Evolutionary conservation across 1,284 basidiomycete genomes (phyloP).

Genomic region (Leccinum variabile): DNA sequence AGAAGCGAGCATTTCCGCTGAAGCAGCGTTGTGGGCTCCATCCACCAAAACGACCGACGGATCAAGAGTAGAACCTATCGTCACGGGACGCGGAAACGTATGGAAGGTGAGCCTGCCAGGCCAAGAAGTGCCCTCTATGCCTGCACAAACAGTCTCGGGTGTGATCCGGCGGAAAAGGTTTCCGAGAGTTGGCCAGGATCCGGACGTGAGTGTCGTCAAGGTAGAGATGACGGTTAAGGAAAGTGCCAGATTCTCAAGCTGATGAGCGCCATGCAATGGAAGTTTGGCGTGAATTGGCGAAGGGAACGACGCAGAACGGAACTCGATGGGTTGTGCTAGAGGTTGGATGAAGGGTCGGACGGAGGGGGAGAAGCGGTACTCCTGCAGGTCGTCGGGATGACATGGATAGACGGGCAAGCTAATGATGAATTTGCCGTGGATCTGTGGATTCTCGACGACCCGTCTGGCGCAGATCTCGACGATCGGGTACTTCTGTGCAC

Average conservation of each 20-base stretch:
- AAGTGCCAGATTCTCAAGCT: constrained; percentile 77
- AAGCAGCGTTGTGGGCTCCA: constrained; percentile 94
- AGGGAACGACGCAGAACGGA: constrained; percentile 44
- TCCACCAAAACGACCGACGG: constrained; percentile 70
- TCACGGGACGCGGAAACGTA: constrained; percentile 37
- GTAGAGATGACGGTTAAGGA: constrained; percentile 67
- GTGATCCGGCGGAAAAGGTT: constrained; percentile 29
- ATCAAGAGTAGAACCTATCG: constrained; percentile 17
- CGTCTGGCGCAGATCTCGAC: constrained; percentile 47
- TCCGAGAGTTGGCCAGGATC: constrained; percentile 17
- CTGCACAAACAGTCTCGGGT: constrained; percentile 37
- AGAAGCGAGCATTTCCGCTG: constrained; percentile 64
- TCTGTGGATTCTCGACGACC: constrained; percentile 38
- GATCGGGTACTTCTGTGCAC: constrained; percentile 59
- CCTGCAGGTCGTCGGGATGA: constrained; percentile 28
- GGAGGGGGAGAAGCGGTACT: constrained; percentile 37
- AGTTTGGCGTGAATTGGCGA: constrained; percentile 43
- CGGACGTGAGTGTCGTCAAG: constrained; percentile 49
- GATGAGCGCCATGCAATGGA: constrained; percentile 79
- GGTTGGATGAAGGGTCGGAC: constrained; percentile 39
- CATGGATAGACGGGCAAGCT: constrained; percentile 30
- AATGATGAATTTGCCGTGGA: constrained; percentile 45
- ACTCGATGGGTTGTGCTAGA: constrained; percentile 44
- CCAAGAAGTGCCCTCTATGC: constrained; percentile 70
- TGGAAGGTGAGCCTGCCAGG: constrained; percentile 83